These are phyloP conservation scores for Calocybe gambosa DNA, from an alignment of 1,284 basidiomycete genomes.

Conservation along the genomic window DNA sequence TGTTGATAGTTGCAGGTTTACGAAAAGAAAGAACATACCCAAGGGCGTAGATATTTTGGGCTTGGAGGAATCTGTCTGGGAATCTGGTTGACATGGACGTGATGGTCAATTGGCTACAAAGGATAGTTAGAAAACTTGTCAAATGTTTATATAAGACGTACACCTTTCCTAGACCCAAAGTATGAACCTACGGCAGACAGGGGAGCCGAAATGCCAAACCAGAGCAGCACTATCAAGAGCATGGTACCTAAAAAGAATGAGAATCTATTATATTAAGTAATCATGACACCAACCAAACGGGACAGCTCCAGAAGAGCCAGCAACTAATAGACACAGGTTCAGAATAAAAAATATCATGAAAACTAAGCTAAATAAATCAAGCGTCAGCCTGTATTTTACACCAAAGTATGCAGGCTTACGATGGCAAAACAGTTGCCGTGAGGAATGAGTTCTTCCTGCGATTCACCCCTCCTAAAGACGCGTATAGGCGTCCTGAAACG, in stretches of 20 bases:
- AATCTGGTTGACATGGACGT: slow-evolving; percentile 88
- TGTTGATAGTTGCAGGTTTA: background rate
- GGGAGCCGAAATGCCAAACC: slow-evolving; percentile 94
- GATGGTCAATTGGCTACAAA: slow-evolving; percentile 61
- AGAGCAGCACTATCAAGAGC: slow-evolving; percentile 84
- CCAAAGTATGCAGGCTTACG: slow-evolving; percentile 38
- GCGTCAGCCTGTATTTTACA: slow-evolving; percentile 4
- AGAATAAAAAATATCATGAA: slow-evolving; percentile 82
- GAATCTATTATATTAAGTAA: background rate
- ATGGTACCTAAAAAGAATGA: slow-evolving; percentile 60
- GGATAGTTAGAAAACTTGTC: slow-evolving; percentile 7
- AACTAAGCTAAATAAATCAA: slow-evolving; percentile 47
- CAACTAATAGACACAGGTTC: slow-evolving; percentile 81
- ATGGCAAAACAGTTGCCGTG: slow-evolving; percentile 87
- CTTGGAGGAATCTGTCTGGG: slow-evolving; percentile 85
- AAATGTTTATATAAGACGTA: slow-evolving; percentile 31
- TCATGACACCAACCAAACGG: slow-evolving; percentile 64
- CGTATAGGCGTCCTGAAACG: slow-evolving; percentile 80
- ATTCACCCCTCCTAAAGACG: slow-evolving; percentile 76
- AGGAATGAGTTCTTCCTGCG: slow-evolving; percentile 82
- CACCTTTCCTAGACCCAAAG: slow-evolving; percentile 85
- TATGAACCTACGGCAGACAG: slow-evolving; percentile 70
- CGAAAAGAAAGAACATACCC: slow-evolving; percentile 40
- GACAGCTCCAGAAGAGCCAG: slow-evolving; percentile 90
- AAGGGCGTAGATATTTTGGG: slow-evolving; percentile 78